phyloP scores from a whole-genome alignment of 169 alveolate genomes.

The Eimeria acervulina region DNA sequence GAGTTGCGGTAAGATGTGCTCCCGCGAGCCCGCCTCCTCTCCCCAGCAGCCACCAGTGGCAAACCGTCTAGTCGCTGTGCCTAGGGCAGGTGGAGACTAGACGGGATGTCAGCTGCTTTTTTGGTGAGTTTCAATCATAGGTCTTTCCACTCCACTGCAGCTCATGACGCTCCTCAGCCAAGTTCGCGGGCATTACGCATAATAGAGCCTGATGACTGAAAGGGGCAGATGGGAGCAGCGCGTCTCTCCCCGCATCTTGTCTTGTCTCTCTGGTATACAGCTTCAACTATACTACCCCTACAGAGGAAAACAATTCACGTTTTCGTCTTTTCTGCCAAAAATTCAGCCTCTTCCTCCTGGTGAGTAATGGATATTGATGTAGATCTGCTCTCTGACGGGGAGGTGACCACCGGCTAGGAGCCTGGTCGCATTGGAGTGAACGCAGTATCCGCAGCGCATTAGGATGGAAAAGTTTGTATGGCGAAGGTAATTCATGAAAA shows the following conservation, averaged over 20 bases:
- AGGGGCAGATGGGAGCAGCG: too few species aligned
- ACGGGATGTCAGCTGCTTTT: not conserved
- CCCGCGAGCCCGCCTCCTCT: not conserved
- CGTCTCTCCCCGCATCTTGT: too few species aligned
- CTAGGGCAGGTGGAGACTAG: not conserved
- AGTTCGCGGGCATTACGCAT: not conserved
- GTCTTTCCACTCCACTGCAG: not conserved
- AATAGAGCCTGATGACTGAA: too few species aligned
- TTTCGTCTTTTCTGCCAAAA: too few species aligned
- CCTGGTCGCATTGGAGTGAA: not conserved
- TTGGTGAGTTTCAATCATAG: not conserved
- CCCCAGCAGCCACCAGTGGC: not conserved
- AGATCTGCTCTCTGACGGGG: not conserved
- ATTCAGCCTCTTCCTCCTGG: not conserved
- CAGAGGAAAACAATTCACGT: too few species aligned
- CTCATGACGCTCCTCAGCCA: not conserved
- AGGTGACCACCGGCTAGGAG: not conserved
- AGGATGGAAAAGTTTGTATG: not conserved
- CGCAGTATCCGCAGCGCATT: not conserved
- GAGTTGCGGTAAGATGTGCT: not conserved
- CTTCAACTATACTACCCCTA: too few species aligned
- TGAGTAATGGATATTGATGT: not conserved
- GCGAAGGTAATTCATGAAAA: too few species aligned
- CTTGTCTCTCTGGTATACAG: too few species aligned
- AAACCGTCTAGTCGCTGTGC: not conserved